Conservation (phyloP, 192 early-diverging fungal species). For the Backusella parvicylindrica region DNA sequence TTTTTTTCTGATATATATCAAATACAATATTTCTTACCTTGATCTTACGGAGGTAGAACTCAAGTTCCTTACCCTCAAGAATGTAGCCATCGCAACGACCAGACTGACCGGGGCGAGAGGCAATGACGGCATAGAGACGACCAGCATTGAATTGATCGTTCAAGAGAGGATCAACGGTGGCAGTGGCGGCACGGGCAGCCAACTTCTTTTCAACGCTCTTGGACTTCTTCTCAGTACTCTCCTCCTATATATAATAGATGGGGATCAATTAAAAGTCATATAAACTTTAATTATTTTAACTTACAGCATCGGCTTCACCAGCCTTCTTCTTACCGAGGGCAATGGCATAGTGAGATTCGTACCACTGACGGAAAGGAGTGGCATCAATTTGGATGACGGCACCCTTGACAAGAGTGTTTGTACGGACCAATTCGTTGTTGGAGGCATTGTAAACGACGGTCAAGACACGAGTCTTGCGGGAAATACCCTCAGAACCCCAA, state of each 20-base stretch:
- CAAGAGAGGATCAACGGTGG: slow-evolving; percentile 83
- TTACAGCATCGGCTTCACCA: slow-evolving; percentile 44
- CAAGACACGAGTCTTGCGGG: slow-evolving; percentile 96
- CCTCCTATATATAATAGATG: slow-evolving; percentile 42
- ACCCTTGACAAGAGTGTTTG: slow-evolving; percentile 99
- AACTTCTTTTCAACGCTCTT: slow-evolving; percentile 89
- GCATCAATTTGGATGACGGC: slow-evolving; percentile 97
- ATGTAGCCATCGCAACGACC: slow-evolving; percentile 98
- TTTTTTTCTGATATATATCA: neutral
- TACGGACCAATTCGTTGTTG: slow-evolving; percentile 99
- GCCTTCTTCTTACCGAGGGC: slow-evolving; percentile 82
- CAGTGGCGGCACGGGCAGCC: slow-evolving; percentile 72
- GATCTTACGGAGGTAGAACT: slow-evolving; percentile 94
- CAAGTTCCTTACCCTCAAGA: slow-evolving; percentile 99
- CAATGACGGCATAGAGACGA: slow-evolving; percentile 88
- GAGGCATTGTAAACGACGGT: slow-evolving; percentile 97
- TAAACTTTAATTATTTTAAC: neutral
- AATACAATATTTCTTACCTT: slow-evolving; percentile 64
- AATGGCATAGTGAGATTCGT: slow-evolving; percentile 94
- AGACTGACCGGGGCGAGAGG: slow-evolving; percentile 97
- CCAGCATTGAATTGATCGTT: slow-evolving; percentile 95
- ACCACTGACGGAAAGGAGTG: slow-evolving; percentile 99
- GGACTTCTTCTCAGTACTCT: slow-evolving; percentile 79
- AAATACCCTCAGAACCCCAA: slow-evolving; percentile 94
- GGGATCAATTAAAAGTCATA: no score